Conservation (phyloP, 176 grass and related monocot genomes). For the Triticum aestivum region IWGSC_CS_RefSeq_v2.1 NC_057805.1:371112417-371112916, state of each 20-base stretch:
- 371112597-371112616: not conserved
- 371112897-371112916: not conserved
- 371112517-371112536: not conserved
- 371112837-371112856: not conserved
- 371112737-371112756: not conserved
- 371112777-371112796: not conserved
- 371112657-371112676: conserved; percentile 1
- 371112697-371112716: not conserved
- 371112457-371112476: not conserved
- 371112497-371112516: not conserved
- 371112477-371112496: not conserved
- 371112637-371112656: not conserved
- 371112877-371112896: not conserved
- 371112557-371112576: not conserved
- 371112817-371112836: not conserved
- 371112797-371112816: conserved; percentile 1
- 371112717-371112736: conserved; percentile 8
- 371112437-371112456: not conserved
- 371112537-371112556: not conserved
- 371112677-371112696: not conserved
- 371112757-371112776: not conserved
- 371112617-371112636: not conserved
- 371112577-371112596: not conserved
- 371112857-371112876: not conserved
- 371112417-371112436: not conserved